Conservation (phyloP, 208 protist species). For the Trypanosoma lewisi region DNA sequence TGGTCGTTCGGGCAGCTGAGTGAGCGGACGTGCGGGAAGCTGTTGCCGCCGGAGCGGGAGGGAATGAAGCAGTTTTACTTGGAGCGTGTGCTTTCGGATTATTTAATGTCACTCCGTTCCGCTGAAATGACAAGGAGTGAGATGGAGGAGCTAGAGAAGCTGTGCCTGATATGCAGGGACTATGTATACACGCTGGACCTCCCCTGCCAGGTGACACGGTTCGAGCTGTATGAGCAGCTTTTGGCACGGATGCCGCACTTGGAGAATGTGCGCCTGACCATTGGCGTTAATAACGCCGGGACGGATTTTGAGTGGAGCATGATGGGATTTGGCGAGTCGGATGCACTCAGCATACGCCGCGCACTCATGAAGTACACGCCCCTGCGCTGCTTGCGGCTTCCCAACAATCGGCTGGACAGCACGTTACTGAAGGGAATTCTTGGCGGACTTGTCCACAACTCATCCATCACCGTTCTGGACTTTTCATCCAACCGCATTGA, state of each 20-base stretch:
- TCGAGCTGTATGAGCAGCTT: conserved; percentile 67
- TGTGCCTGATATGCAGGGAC: conserved; percentile 70
- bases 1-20: conserved; percentile 86
- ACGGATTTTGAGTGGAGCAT: conserved; percentile 50
- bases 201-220: conserved; percentile 67
- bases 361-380: conserved; percentile 50
- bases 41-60: conserved; percentile 34
- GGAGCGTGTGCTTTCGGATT: conserved; percentile 73
- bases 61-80: conserved; percentile 89
- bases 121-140: conserved; percentile 32
- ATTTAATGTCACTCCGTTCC: conserved; percentile 48
- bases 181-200: conserved; percentile 69
- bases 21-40: conserved; percentile 32
- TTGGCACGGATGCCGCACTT: conserved; percentile 66
- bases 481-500: conserved; percentile 82
- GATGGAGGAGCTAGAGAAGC: conserved; percentile 32
- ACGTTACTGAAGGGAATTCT: conserved; percentile 54
- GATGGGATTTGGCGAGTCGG: conserved; percentile 76
- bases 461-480: conserved; percentile 71
- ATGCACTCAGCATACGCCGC: conserved; percentile 53
- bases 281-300: conserved; percentile 58
- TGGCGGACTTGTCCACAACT: conserved; percentile 58
- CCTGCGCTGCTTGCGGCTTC: conserved; percentile 59
- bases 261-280: conserved; percentile 66
- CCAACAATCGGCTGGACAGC: conserved; percentile 62